These are phyloP conservation scores for Globisporangium carolinianum DNA, from an alignment of 352 stramenopile genomes.

Conservation along the genomic window DNA sequence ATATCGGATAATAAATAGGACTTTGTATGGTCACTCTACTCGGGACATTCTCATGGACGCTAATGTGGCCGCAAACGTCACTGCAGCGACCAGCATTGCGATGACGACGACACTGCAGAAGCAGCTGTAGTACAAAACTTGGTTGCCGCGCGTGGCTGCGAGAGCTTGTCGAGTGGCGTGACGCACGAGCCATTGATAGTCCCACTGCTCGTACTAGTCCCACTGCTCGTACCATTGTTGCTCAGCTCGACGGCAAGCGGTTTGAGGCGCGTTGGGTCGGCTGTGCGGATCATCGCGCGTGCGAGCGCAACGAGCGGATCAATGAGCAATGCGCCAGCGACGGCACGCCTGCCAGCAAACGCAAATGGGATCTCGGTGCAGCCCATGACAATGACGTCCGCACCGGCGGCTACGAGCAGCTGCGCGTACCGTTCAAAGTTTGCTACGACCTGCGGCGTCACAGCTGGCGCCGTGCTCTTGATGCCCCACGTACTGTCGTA, in stretches of 20 bases:
- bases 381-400: constrained; percentile 63
- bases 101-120: not conserved
- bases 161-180: constrained; percentile 18
- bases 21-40: not conserved
- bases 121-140: not conserved
- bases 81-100: not conserved
- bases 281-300: constrained; percentile 61
- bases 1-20: constrained; percentile 5
- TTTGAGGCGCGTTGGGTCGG: constrained; percentile 43
- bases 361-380: constrained; percentile 79
- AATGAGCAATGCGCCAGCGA: constrained; percentile 45
- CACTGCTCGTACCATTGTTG: not conserved
- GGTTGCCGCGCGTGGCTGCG: not conserved
- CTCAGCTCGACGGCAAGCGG: constrained; percentile 15
- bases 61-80: not conserved
- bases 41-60: no score
- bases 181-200: constrained; percentile 3
- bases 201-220: no score
- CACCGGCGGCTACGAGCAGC: constrained; percentile 33
- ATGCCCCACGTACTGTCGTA: constrained; percentile 68
- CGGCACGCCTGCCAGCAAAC: constrained; percentile 39
- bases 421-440: constrained; percentile 61
- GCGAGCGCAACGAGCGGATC: constrained; percentile 69
- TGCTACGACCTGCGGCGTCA: constrained; percentile 37
- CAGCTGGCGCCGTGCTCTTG: constrained; percentile 59